Conservation (phyloP, 805 yeast species). For the Ogataea parapolymorpha region DNA sequence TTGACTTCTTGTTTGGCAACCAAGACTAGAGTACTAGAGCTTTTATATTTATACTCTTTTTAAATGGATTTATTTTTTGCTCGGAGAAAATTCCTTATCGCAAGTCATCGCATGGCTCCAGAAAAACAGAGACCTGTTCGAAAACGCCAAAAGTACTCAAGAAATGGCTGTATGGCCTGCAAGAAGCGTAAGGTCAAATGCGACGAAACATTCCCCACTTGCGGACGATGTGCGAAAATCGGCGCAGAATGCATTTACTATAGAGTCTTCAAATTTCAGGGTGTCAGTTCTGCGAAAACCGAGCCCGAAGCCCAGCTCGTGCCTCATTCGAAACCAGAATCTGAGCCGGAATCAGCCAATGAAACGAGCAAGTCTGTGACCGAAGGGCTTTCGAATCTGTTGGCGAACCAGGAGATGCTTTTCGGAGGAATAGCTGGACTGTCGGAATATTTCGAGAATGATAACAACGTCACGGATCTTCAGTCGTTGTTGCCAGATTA, state of each 20-base stretch:
- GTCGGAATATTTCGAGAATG: constrained; percentile 12
- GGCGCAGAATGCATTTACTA: constrained; percentile 35
- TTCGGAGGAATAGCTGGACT: constrained; percentile 22
- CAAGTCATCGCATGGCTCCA: constrained; percentile 1
- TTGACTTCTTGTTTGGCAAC: constrained; percentile 16
- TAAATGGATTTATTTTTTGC: not conserved
- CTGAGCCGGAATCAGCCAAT: not conserved
- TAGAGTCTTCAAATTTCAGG: constrained; percentile 28
- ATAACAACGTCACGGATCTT: constrained; percentile 8
- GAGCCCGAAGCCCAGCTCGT: not conserved
- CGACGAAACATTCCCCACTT: constrained; percentile 32
- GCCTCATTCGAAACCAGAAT: not conserved
- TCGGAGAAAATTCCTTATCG: not conserved
- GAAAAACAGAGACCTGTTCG: constrained; percentile 3
- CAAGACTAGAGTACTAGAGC: not conserved
- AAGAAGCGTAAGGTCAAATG: constrained; percentile 39
- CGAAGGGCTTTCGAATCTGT: constrained; percentile 14
- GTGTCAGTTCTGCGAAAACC: constrained; percentile 5
- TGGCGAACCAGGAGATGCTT: constrained; percentile 24
- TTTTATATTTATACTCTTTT: not conserved
- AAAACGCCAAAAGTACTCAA: constrained; percentile 37
- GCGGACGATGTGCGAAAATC: constrained; percentile 36
- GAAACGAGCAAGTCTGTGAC: constrained; percentile 4
- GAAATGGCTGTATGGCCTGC: constrained; percentile 41
- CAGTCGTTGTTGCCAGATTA: constrained; percentile 12